Conservation (phyloP, 139 green algal species). For the Volvox reticuliferus region DNA sequence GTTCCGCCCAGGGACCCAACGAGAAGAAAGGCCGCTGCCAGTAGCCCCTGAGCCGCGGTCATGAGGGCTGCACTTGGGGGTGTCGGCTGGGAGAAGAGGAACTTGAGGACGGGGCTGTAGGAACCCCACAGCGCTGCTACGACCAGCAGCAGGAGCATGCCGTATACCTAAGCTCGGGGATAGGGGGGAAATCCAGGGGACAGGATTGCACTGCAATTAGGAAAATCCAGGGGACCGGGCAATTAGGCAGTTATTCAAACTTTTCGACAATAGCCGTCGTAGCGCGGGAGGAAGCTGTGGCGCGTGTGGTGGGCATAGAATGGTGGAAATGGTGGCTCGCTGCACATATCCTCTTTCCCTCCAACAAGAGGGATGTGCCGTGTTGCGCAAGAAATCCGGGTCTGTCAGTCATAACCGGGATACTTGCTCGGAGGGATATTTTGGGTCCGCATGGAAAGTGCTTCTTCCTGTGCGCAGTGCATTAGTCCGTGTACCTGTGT, state of each 20-base stretch:
- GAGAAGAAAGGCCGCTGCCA: slow-evolving; percentile 11
- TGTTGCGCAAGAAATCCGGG: no score
- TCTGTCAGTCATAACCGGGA: no score
- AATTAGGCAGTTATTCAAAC: no score
- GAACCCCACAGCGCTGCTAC: slow-evolving; percentile 18
- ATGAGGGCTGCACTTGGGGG: slow-evolving; percentile 33
- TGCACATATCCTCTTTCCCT: no score
- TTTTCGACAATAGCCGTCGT: no score
- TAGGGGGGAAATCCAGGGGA: background rate
- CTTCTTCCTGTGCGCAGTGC: no score
- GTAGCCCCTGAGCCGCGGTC: slow-evolving; percentile 8
- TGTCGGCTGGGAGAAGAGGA: background rate
- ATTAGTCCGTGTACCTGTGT: background rate
- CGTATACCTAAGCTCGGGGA: background rate
- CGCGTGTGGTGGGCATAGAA: no score
- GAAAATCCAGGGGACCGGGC: background rate
- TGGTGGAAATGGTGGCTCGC: no score
- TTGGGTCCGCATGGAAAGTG: no score
- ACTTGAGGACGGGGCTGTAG: slow-evolving; percentile 31
- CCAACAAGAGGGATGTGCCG: no score
- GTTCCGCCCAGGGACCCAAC: background rate
- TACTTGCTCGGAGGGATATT: no score
- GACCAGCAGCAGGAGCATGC: slow-evolving; percentile 13
- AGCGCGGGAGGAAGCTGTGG: no score
- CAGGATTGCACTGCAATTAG: background rate